Evolutionary conservation across 345 rosid genomes (phyloP).

Genomic region (Leavenworthia alabamica): DNA sequence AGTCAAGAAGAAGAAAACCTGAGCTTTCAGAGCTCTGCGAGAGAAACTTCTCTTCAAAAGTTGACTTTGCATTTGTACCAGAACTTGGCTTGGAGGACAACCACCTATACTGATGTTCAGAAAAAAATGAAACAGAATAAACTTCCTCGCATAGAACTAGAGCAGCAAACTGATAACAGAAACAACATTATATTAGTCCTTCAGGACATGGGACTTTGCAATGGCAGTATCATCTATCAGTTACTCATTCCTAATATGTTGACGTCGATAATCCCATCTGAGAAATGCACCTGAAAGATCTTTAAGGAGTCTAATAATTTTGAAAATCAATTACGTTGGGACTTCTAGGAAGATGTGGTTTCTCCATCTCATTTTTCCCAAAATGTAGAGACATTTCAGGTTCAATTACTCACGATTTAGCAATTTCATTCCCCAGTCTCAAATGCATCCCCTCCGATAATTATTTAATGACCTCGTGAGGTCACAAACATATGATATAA

Average conservation of each 20-base stretch:
- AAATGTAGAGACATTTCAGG: not conserved
- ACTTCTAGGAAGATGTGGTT: not conserved
- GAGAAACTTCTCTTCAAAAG: constrained; percentile 93
- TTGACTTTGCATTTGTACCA: constrained; percentile 54
- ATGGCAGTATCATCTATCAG: constrained; percentile 7
- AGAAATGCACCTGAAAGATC: not conserved
- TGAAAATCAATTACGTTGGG: not conserved
- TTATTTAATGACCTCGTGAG: not conserved
- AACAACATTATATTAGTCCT: constrained; percentile 1
- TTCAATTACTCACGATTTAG: not conserved
- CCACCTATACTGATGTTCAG: constrained; percentile 90
- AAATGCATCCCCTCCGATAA: not conserved
- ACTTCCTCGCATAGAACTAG: not conserved
- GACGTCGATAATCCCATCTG: not conserved
- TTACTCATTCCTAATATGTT: not conserved
- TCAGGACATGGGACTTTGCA: constrained; percentile 2
- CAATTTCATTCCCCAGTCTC: not conserved
- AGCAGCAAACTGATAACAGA: not conserved
- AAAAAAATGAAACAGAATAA: constrained; percentile 22
- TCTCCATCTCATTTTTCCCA: constrained; percentile 15
- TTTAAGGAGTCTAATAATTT: not conserved
- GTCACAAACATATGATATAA: not conserved
- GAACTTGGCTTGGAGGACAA: constrained; percentile 81
- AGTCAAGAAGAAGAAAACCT: constrained; percentile 46
- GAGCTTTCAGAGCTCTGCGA: constrained; percentile 89